phyloP scores from a whole-genome alignment of 2,329 filamentous ascomycete genomes.

The Pyricularia sp. region DNA sequence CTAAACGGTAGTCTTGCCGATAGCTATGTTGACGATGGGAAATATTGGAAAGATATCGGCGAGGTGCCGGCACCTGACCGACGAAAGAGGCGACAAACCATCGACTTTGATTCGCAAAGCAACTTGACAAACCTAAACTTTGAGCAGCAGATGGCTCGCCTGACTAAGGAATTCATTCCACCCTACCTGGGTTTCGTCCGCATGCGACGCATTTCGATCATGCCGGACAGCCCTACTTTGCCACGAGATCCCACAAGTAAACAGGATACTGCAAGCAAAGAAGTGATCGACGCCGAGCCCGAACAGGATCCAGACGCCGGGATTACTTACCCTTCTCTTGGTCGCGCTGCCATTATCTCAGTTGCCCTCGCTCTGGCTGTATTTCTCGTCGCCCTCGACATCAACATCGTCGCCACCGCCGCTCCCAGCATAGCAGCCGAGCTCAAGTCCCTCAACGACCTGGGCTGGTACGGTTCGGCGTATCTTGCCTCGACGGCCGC shows the following conservation, averaged over 20 bases:
- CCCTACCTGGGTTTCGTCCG: neutral
- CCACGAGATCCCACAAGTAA: neutral
- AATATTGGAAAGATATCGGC: neutral
- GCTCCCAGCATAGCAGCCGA: constrained; percentile 13
- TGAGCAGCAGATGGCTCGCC: neutral
- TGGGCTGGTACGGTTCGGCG: constrained; percentile 14
- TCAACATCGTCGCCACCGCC: constrained; percentile 7
- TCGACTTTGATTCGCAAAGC: neutral
- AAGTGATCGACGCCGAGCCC: neutral
- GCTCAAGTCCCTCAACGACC: constrained; percentile 11
- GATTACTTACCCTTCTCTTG: neutral
- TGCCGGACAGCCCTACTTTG: neutral
- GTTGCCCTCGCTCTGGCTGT: neutral
- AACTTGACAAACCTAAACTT: neutral
- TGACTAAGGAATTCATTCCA: neutral
- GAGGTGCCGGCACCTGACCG: neutral
- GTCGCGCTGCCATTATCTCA: neutral
- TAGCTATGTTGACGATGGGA: neutral
- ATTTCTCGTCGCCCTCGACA: constrained; percentile 1
- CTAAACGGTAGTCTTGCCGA: neutral
- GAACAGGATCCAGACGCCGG: neutral
- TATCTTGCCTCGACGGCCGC: constrained; percentile 12
- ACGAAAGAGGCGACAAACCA: neutral
- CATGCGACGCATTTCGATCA: neutral
- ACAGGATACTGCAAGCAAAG: neutral